Evolutionary conservation across 768 basidiomycete species (phyloP), one percentile per base, ranked within the genome.

Genomic region (Gloeophyllum trabeum): DNA sequence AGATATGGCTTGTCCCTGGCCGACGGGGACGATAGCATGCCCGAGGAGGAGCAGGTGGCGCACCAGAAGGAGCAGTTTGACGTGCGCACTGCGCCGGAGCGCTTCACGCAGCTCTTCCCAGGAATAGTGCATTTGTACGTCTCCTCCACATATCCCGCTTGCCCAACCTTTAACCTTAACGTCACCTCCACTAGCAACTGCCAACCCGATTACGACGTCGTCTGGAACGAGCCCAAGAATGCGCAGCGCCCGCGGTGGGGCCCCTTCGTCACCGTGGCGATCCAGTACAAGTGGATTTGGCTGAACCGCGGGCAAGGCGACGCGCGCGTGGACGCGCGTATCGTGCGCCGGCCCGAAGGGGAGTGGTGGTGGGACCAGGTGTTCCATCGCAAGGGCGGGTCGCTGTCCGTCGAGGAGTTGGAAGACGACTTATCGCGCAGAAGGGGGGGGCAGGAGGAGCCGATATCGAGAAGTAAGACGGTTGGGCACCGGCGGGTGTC

Each of bases 161-260:
- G 14, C 42, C 42, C 12, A 3, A 12, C 14, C 13, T 10, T 19
- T 10, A 21, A 10, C 10, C 20, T 19, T 21, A 16, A 30, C 16
- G 7, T 30, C 16, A n/a, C n/a, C n/a, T n/a, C n/a, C n/a, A 16
- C 10, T 37, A 37, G 36, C 36, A 37, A 37, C 36, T 37, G 36
- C 20, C 36, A 37, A 37, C 10, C 10, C 36, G 10, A 10, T 10
- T 10, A 37, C 36, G 10, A 10, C 10, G 20, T 43, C 21, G 42
- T 43, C 19, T 43, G 42, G 42, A 35, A 43, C 35, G 42, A 43
- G 16, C 38, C 35, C 24, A n/a, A 40, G n/a, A 43, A 43, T 20
- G 14, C n/a, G 5, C 14, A 39, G 14, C 42, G 42, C 6, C 35
- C 42, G 18, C 30, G 42, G 16, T 40, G 42, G 42, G 42, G 42